A percentile compares a stretch with the other conserved stretches of the same genome.
Evolutionary conservation across 768 basidiomycete genomes (phyloP).

Genomic region (Pleurotus platypus): DNA sequence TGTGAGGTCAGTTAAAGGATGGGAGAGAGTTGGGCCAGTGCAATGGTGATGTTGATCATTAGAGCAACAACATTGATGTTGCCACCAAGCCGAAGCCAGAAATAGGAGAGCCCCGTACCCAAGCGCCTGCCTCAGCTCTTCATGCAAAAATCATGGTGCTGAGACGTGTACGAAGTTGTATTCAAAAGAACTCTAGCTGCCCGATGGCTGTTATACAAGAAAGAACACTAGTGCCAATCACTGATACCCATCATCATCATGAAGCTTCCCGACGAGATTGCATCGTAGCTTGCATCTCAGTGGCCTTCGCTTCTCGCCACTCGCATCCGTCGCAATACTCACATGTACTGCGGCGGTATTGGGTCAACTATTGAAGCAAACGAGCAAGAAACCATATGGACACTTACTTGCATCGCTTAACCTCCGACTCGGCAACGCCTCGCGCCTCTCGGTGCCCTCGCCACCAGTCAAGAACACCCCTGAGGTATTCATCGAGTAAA

Average conservation of each 20-base stretch:
- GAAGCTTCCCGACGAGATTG: too few relatives aligned
- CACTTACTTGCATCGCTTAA: constrained; percentile 66
- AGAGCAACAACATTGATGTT: not conserved
- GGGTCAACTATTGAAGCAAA: not conserved
- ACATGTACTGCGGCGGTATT: constrained; percentile 45
- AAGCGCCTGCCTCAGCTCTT: too few relatives aligned
- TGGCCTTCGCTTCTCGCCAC: constrained; percentile 64
- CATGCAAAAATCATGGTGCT: too few relatives aligned
- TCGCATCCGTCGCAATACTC: constrained; percentile 77
- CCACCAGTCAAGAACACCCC: constrained; percentile 71
- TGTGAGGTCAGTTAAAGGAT: not conserved
- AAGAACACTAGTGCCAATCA: too few relatives aligned
- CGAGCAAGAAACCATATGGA: not conserved
- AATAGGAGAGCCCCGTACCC: not conserved
- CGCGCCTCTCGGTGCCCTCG: constrained; percentile 57
- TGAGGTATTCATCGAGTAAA: constrained; percentile 51
- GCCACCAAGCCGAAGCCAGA: not conserved
- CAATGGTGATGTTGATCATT: not conserved
- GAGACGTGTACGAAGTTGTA: too few relatives aligned
- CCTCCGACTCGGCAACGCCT: constrained; percentile 64
- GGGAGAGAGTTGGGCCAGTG: not conserved
- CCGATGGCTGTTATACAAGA: too few relatives aligned
- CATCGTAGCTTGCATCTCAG: constrained; percentile 21
- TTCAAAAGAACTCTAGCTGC: too few relatives aligned
- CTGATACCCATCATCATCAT: too few relatives aligned